Evolutionary conservation across 805 yeast species (phyloP), one percentile per base, ranked within the genome.

Genomic region (Starmerella etchellsii): DNA sequence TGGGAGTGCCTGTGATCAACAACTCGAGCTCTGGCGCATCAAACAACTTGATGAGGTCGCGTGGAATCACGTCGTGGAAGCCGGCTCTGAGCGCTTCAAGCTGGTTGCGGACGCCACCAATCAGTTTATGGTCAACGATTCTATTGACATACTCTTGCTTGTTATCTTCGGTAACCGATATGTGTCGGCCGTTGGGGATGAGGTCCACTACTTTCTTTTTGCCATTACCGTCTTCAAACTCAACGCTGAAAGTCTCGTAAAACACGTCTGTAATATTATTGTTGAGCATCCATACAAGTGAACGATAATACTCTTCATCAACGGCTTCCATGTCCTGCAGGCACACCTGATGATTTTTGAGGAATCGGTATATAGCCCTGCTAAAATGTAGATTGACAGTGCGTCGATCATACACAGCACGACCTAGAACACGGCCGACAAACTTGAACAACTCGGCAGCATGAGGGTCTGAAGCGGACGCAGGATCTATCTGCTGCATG

Each of bases 21-120:
- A 91, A 69, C 62, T 91, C 99, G 42, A 91, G 66, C 59, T 91
- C 99, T 54, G 87, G 94, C 56, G 91, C 98, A 59, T 85, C 94
- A 63, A 91, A 91, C 24, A 88, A 80, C 0, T 88, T 67, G 33
- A 91, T 75, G 46, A 84, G 63, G 13, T 84, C 88, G 51, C 77
- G 74, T 14, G 95, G 84, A 49, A 91, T 81, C 24, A 91, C 75
- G 45, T 87, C 93, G 56, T 83, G 82, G 68, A 91, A 88, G 0
- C 98, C 98, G 46, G 46, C 42, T 44, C 83, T 64, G 59, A 91
- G 81, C 51, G 78, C 78, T 42, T 80, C 81, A 76, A 91, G 73
- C 59, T 91, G 97, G 37, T 81, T 93, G 31, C 75, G 69, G 10
- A 91, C 88, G 30, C 95, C 81, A 3, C 77, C 74, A 55, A 81